These are phyloP conservation scores for Ceratobasidium sp. DNA, from an alignment of 1,284 basidiomycete species.

Conservation along the genomic window DNA sequence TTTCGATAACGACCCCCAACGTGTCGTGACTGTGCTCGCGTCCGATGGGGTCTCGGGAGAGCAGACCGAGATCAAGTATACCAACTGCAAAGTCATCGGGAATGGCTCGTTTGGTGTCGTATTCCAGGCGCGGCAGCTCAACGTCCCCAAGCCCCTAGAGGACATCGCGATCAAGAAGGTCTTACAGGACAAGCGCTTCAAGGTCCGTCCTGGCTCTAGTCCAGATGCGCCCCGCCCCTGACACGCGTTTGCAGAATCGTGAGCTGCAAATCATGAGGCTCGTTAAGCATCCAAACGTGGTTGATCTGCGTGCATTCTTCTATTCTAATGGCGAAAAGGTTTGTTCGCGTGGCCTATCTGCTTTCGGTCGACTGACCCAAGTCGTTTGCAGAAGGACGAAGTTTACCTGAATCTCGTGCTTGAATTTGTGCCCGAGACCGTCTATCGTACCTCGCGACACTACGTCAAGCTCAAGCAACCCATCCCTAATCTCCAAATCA, in stretches of 20 bases:
- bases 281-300: conserved; percentile 97
- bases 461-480: conserved; percentile 99
- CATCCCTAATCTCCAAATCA: conserved; percentile 99
- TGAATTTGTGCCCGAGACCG: conserved; percentile 99
- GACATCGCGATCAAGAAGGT: conserved; percentile 99
- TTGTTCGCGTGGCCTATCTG: conserved; percentile 48
- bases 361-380: conserved; percentile 33
- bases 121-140: conserved; percentile 84
- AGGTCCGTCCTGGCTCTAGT: conserved; percentile 69
- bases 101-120: conserved; percentile 99
- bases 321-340: conserved; percentile 99
- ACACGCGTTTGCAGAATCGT: conserved; percentile 77
- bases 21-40: conserved; percentile 93
- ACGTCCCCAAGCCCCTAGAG: conserved; percentile 69
- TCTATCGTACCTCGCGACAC: conserved; percentile 97
- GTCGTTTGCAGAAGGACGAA: conserved; percentile 87
- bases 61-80: conserved; percentile 90
- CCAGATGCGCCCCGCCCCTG: conserved; percentile 39
- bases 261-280: conserved; percentile 99
- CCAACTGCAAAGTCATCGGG: conserved; percentile 97
- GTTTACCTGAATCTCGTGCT: conserved; percentile 99
- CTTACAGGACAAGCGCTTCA: conserved; percentile 99
- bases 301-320: conserved; percentile 98
- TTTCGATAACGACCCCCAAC: conserved; percentile 86
- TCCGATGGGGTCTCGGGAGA: conserved; percentile 94